These are phyloP conservation scores for Coemansia reversa DNA, from an alignment of 192 early-diverging fungal species.

Conservation along the genomic window DNA sequence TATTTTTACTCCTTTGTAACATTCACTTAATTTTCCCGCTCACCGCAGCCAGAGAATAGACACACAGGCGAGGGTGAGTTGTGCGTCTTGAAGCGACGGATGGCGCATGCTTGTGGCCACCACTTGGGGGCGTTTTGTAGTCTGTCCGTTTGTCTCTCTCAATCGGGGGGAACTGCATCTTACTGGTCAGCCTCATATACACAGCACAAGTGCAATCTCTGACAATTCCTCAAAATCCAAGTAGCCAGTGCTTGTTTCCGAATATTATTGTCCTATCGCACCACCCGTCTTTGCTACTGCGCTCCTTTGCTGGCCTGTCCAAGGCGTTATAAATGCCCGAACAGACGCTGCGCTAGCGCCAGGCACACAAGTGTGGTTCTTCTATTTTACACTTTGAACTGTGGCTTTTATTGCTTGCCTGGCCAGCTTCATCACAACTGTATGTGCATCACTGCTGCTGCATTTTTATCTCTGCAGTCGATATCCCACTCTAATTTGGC, in stretches of 20 bases:
- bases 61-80: background rate
- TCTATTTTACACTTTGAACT: background rate
- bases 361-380: background rate
- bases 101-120: background rate
- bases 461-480: background rate
- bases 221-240: slow-evolving; percentile 8
- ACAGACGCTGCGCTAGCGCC: background rate
- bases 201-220: slow-evolving; percentile 1
- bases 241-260: slow-evolving; percentile 9
- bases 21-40: background rate
- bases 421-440: background rate
- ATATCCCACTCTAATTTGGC: background rate
- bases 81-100: slow-evolving; percentile 2
- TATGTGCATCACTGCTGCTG: background rate
- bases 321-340: slow-evolving; percentile 2
- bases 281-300: slow-evolving; percentile 8
- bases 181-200: background rate
- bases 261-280: slow-evolving; percentile 9
- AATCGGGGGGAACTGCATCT: background rate
- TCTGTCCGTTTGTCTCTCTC: background rate
- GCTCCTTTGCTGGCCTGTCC: slow-evolving; percentile 7
- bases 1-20: background rate
- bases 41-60: background rate
- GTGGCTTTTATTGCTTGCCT: background rate
- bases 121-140: background rate